These are phyloP conservation scores for Coemansia aciculifera DNA, from an alignment of 192 early-diverging fungal species.

Conservation along the genomic window DNA sequence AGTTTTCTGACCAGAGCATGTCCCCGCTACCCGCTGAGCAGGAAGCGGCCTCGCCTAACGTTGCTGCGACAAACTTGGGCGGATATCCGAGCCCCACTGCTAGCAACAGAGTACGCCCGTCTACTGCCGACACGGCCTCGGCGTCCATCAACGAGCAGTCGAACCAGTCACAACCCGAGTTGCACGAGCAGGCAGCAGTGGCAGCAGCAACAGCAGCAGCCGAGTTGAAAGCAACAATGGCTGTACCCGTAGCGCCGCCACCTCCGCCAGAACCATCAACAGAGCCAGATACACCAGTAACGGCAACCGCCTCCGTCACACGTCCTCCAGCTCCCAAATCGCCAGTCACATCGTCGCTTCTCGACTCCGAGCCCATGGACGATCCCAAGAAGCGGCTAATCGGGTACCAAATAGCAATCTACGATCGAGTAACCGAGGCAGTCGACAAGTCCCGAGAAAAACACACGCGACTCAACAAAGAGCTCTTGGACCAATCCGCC, in stretches of 20 bases:
- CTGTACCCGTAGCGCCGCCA: not conserved
- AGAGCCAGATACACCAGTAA: not conserved
- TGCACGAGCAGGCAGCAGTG: not conserved
- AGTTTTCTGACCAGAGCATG: not conserved
- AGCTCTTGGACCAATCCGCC: conserved; percentile 64
- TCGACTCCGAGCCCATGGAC: conserved; percentile 49
- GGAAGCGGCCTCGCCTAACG: not conserved
- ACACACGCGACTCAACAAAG: conserved; percentile 65
- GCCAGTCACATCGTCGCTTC: conserved; percentile 29
- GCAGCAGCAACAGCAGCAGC: not conserved
- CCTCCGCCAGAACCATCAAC: not conserved
- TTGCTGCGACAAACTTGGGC: not conserved
- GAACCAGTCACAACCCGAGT: not conserved
- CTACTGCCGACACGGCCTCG: conserved; percentile 8
- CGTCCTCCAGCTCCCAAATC: conserved; percentile 11
- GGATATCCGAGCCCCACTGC: not conserved
- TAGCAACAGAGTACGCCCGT: not conserved
- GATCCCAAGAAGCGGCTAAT: conserved; percentile 53
- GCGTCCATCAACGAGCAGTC: not conserved
- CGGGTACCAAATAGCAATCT: conserved; percentile 62
- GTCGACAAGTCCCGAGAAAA: conserved; percentile 62
- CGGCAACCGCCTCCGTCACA: not conserved
- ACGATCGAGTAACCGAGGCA: conserved; percentile 59
- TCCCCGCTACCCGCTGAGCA: not conserved
- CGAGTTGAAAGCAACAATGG: not conserved